These are phyloP conservation scores for Lasiosphaeria ovina DNA, from an alignment of 495 filamentous ascomycete species.

Conservation along the genomic window DNA sequence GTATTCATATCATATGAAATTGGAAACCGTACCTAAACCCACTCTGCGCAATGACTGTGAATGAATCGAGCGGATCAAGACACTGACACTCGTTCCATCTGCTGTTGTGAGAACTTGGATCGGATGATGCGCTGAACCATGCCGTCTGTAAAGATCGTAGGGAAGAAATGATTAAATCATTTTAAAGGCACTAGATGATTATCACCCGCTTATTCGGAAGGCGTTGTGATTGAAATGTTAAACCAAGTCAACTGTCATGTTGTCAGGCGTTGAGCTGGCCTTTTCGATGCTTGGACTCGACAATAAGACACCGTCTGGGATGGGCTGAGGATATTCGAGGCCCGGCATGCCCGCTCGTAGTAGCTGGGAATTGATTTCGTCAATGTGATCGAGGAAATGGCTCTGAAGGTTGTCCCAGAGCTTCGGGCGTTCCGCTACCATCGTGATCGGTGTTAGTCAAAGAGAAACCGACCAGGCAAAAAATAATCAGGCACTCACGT, in stretches of 20 bases:
- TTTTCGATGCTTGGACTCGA: background rate
- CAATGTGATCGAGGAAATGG: constrained; percentile 24
- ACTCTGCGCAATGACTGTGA: too few species aligned
- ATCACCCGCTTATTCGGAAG: background rate
- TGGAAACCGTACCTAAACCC: too few species aligned
- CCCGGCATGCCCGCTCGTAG: constrained; percentile 13
- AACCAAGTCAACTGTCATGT: background rate
- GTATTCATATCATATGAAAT: too few species aligned
- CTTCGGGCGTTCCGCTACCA: constrained; percentile 5
- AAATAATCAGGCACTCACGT: constrained; percentile 14
- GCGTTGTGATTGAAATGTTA: too few species aligned
- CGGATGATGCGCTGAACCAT: background rate
- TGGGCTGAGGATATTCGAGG: constrained; percentile 7
- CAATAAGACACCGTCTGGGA: background rate
- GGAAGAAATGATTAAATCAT: background rate
- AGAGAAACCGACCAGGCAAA: background rate
- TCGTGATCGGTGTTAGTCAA: background rate
- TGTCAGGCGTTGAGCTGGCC: background rate
- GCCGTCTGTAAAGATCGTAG: background rate
- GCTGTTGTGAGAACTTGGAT: too few species aligned
- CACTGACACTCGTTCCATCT: too few species aligned
- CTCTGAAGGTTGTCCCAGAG: constrained; percentile 20
- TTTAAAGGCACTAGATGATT: background rate
- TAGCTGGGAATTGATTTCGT: constrained; percentile 15
- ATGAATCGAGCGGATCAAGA: too few species aligned